Conservation (phyloP, 1,139 yeast species). For the Pichia sp. region DNA sequence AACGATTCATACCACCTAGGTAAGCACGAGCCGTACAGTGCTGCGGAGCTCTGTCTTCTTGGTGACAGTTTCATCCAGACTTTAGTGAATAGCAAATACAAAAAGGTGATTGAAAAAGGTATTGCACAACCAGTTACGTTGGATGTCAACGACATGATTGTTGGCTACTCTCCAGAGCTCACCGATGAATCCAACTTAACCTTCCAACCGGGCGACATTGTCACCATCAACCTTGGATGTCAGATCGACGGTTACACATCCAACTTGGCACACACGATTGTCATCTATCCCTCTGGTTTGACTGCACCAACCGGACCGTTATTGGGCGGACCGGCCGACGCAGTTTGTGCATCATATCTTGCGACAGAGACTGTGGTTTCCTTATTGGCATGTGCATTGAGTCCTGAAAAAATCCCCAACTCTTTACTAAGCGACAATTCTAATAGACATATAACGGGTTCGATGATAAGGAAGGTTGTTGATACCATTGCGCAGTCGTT, state of each 20-base stretch:
- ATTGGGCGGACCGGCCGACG: slow-evolving; percentile 83
- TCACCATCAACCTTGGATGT: slow-evolving; percentile 78
- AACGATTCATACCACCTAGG: slow-evolving; percentile 64
- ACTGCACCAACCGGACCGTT: slow-evolving; percentile 64
- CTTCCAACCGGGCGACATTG: slow-evolving; percentile 75
- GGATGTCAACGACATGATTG: slow-evolving; percentile 73
- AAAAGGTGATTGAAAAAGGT: slow-evolving; percentile 72
- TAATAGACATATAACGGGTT: slow-evolving; percentile 49
- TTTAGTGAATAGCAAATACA: slow-evolving; percentile 52
- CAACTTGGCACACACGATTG: slow-evolving; percentile 78
- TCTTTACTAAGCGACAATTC: slow-evolving; percentile 7
- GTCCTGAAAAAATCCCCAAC: slow-evolving; percentile 68
- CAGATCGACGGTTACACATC: slow-evolving; percentile 96
- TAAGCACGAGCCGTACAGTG: slow-evolving; percentile 45
- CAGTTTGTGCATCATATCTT: slow-evolving; percentile 80
- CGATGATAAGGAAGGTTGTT: slow-evolving; percentile 65
- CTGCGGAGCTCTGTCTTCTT: slow-evolving; percentile 75
- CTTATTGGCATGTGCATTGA: slow-evolving; percentile 65
- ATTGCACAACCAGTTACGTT: slow-evolving; percentile 88
- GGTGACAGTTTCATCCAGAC: slow-evolving; percentile 70
- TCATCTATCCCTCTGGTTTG: slow-evolving; percentile 64
- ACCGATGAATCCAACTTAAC: slow-evolving; percentile 46
- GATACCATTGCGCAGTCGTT: slow-evolving; percentile 77
- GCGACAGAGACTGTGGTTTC: slow-evolving; percentile 81
- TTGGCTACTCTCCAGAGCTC: slow-evolving; percentile 83